Conservation (phyloP, 2,329 filamentous ascomycete genomes). For the Penicillium sp. region DNA sequence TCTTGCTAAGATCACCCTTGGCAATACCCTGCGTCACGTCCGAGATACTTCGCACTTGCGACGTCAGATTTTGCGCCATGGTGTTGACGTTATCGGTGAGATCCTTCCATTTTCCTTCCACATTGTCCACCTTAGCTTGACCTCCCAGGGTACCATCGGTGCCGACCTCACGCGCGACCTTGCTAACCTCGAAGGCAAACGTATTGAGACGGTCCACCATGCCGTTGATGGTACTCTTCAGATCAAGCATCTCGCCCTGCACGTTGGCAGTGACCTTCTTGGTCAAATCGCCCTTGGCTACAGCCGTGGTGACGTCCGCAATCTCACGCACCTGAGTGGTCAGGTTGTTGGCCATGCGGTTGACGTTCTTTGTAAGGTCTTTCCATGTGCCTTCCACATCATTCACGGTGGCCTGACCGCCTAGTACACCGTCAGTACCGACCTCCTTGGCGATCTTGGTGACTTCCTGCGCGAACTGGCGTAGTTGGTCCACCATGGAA, state of each 20-base stretch:
- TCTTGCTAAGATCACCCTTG: slow-evolving; percentile 91
- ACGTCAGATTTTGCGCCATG: slow-evolving; percentile 62
- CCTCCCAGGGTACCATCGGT: slow-evolving; percentile 61
- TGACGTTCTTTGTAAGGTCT: slow-evolving; percentile 91
- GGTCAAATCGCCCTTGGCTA: slow-evolving; percentile 88
- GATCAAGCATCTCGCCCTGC: slow-evolving; percentile 85
- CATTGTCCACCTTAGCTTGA: slow-evolving; percentile 61
- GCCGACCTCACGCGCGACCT: slow-evolving; percentile 62
- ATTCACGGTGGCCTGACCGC: slow-evolving; percentile 91
- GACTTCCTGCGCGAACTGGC: slow-evolving; percentile 94
- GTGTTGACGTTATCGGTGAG: slow-evolving; percentile 65
- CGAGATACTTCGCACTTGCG: slow-evolving; percentile 81
- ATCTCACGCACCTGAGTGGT: slow-evolving; percentile 98
- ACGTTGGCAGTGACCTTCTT: slow-evolving; percentile 95
- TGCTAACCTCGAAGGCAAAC: slow-evolving; percentile 63
- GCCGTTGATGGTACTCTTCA: slow-evolving; percentile 82
- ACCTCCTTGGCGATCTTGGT: slow-evolving; percentile 95
- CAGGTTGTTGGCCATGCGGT: slow-evolving; percentile 97
- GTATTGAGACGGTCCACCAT: slow-evolving; percentile 64
- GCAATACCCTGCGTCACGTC: slow-evolving; percentile 93
- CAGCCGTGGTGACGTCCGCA: slow-evolving; percentile 90
- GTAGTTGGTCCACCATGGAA: slow-evolving; percentile 96
- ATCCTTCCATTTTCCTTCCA: slow-evolving; percentile 65
- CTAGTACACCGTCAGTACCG: slow-evolving; percentile 89
- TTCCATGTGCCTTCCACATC: slow-evolving; percentile 97